A percentile compares a stretch with the other conserved stretches of the same genome.
Conservation (phyloP, 805 yeast genomes). For the Lachancea lanzarotensis region DNA sequence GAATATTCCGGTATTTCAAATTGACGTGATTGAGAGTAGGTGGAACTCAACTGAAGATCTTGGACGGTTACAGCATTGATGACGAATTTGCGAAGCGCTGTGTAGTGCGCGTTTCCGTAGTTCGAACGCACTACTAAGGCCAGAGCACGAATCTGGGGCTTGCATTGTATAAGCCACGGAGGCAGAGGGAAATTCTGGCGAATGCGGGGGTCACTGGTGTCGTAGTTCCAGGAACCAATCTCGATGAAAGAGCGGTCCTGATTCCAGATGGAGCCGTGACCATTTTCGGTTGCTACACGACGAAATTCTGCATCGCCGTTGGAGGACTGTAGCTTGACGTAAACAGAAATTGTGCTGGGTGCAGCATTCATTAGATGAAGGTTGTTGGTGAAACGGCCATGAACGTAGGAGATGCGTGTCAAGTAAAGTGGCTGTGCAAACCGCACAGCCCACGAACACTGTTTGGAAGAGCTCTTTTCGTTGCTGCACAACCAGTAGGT, state of each 20-base stretch:
- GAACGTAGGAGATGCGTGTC: constrained; percentile 32
- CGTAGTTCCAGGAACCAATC: constrained; percentile 28
- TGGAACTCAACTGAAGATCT: constrained; percentile 26
- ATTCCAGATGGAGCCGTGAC: constrained; percentile 9
- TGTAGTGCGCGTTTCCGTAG: constrained; percentile 34
- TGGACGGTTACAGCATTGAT: constrained; percentile 39
- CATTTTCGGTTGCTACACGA: constrained; percentile 12
- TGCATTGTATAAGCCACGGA: constrained; percentile 24
- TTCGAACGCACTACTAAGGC: constrained; percentile 30
- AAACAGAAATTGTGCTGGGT: constrained; percentile 33
- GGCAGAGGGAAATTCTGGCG: constrained; percentile 32
- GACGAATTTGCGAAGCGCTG: constrained; percentile 35
- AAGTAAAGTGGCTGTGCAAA: constrained; percentile 36
- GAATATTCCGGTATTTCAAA: constrained; percentile 22
- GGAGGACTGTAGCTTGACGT: constrained; percentile 20
- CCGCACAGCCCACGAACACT: constrained; percentile 33
- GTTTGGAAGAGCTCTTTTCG: constrained; percentile 15
- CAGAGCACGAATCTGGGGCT: constrained; percentile 30
- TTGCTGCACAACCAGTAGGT: constrained; percentile 30
- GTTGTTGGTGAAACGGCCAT: constrained; percentile 34
- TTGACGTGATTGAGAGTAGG: constrained; percentile 14
- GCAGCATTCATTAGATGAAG: constrained; percentile 36
- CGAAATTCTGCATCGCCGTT: not conserved
- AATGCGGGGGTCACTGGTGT: constrained; percentile 17
- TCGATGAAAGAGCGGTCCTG: constrained; percentile 22